Evolutionary conservation across 208 protist species (phyloP).

Genomic region (Acanthamoeba lenticulata): DNA sequence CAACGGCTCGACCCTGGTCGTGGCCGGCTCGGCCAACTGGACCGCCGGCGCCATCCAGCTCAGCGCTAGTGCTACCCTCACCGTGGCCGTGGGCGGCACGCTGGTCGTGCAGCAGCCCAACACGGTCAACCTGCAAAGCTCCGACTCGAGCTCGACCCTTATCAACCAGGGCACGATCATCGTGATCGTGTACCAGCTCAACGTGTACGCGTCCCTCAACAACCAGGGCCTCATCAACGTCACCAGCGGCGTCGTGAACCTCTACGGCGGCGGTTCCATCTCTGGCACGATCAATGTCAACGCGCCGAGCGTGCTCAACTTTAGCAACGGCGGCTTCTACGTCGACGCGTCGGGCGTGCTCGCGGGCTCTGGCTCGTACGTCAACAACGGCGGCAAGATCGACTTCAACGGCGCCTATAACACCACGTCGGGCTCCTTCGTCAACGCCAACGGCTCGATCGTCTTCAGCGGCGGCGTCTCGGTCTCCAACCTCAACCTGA

Average conservation of each 20-base stretch:
- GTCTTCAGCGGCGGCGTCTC: constrained; percentile 47
- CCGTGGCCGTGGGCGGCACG: not conserved
- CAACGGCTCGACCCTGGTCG: constrained; percentile 15
- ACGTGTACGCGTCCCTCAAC: constrained; percentile 55
- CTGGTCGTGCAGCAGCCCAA: not conserved
- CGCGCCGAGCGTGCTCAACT: not conserved
- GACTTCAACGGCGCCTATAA: constrained; percentile 48
- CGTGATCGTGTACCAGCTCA: constrained; percentile 5
- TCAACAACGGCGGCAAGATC: constrained; percentile 59
- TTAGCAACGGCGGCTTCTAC: constrained; percentile 42
- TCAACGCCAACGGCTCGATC: not conserved
- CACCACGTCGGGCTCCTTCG: not conserved
- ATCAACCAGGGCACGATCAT: constrained; percentile 36
- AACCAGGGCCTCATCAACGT: constrained; percentile 16
- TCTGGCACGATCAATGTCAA: constrained; percentile 7
- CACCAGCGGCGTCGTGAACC: constrained; percentile 41
- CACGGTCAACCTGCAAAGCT: constrained; percentile 24
- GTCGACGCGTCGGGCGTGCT: constrained; percentile 34
- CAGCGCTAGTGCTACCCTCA: constrained; percentile 28
- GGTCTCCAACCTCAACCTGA: constrained; percentile 53
- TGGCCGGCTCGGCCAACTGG: constrained; percentile 58
- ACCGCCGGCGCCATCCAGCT: constrained; percentile 52
- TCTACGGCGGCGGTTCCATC: constrained; percentile 59
- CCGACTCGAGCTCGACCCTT: constrained; percentile 24
- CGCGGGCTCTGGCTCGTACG: constrained; percentile 45